Evolutionary conservation across 257 asterid species (phyloP), one percentile per base, ranked within the genome.

Genomic region (Solanum arcanum): DNA sequence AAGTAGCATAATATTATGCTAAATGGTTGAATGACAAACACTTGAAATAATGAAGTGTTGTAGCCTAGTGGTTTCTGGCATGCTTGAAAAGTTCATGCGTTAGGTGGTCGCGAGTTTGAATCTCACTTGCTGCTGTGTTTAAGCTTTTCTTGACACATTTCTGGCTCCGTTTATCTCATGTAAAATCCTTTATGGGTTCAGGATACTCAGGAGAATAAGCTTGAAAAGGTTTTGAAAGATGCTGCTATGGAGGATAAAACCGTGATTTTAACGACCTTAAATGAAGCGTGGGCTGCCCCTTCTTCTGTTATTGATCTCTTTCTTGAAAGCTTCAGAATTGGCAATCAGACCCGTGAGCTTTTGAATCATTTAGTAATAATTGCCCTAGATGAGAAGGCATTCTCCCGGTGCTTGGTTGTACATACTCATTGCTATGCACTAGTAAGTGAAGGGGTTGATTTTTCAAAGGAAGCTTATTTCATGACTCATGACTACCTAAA

Each of bases 241-340:
- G 93, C 93, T 62, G 89, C 94, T 82, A 93, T 89, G 94, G 49
- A 75, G 18, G 89, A 90, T 84, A 91, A 88, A 85, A 93, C 94
- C 3, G 94, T 93, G 83, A 92, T 92, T 41, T 77, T 93, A 87
- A 93, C 94, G 12, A 91, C 94, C 60, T 42, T 93, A 89, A 92
- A 93, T 59, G 90, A 86, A 87, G 94, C 95, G 68, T 93, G 95
- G 95, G 89, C 91, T 15, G 90, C 88, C 68, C 89, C 91, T 6
- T 69, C 86, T 82, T 92, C 94, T 2, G 85, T 90, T 23, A 90
- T 93, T 60, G 95, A 93, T 86, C 91, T 93, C 44, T 92, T 92
- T 68, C 90, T 93, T 11, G 88, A 92, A 90, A 92, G 96, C 89
- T 93, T 93, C 81, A 89, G 88, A 69, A 89, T 92, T 18, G 92